phyloP scores from a whole-genome alignment of 305 asterid genomes.

The Lippia alba region DNA sequence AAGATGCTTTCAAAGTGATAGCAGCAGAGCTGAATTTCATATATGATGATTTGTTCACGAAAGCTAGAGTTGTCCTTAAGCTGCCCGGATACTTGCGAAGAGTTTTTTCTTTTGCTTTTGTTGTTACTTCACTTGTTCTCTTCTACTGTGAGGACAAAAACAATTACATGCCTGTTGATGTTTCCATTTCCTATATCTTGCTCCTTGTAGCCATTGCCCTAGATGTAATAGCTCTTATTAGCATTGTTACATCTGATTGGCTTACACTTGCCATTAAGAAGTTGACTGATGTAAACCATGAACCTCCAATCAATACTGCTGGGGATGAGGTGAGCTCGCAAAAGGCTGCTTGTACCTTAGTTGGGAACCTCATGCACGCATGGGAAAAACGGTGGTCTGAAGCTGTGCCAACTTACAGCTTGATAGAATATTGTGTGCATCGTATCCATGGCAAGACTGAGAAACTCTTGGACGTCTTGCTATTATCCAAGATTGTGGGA shows the following conservation, averaged over 20 bases:
- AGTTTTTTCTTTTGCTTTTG: constrained; percentile 37
- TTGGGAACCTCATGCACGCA: neutral
- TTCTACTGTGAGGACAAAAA: constrained; percentile 41
- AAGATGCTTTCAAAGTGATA: constrained; percentile 53
- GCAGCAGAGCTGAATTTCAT: constrained; percentile 61
- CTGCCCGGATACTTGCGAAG: constrained; percentile 30
- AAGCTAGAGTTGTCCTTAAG: constrained; percentile 44
- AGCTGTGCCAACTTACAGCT: constrained; percentile 39
- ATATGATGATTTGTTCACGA: constrained; percentile 57
- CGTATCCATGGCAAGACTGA: constrained; percentile 32
- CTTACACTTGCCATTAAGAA: constrained; percentile 7
- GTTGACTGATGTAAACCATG: constrained; percentile 35
- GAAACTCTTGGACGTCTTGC: constrained; percentile 25
- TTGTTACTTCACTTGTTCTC: constrained; percentile 43
- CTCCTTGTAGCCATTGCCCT: constrained; percentile 52
- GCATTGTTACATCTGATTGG: constrained; percentile 53
- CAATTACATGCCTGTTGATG: constrained; percentile 29
- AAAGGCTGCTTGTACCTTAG: neutral
- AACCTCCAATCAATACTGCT: too few species aligned
- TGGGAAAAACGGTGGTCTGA: constrained; percentile 50
- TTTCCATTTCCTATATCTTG: constrained; percentile 48
- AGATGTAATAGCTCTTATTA: constrained; percentile 44
- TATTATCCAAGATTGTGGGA: constrained; percentile 1
- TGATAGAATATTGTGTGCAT: constrained; percentile 44
- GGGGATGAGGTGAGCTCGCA: too few species aligned